Conservation (phyloP, 768 basidiomycete genomes). For the Suillus luteus region DNA sequence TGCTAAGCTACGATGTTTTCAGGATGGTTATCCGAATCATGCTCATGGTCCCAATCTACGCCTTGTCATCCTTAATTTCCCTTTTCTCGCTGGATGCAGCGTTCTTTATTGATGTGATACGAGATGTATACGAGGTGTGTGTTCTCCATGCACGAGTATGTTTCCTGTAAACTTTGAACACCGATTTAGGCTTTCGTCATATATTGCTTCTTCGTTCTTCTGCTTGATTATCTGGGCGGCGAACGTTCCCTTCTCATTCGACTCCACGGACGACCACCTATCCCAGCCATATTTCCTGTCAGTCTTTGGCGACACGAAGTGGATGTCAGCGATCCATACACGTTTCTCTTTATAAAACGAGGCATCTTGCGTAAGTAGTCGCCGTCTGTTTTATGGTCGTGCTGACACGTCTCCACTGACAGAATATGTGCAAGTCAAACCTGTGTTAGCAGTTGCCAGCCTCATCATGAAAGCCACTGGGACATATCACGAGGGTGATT, state of each 20-base stretch:
- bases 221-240: slow-evolving; percentile 86
- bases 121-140: slow-evolving; percentile 94
- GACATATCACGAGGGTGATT: slow-evolving; percentile 88
- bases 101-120: slow-evolving; percentile 92
- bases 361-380: slow-evolving; percentile 80
- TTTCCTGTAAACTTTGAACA: neutral
- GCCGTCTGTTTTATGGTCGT: neutral
- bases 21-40: slow-evolving; percentile 95
- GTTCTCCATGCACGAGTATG: neutral
- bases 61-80: slow-evolving; percentile 86
- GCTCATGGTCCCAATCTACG: slow-evolving; percentile 96
- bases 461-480: slow-evolving; percentile 84
- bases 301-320: slow-evolving; percentile 82
- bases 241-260: slow-evolving; percentile 92
- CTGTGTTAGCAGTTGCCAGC: slow-evolving; percentile 81
- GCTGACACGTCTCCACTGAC: slow-evolving; percentile 13
- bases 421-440: slow-evolving; percentile 99
- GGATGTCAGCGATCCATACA: slow-evolving; percentile 94
- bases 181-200: slow-evolving; percentile 81
- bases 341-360: slow-evolving; percentile 89
- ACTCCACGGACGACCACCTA: slow-evolving; percentile 88
- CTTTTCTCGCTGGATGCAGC: slow-evolving; percentile 93
- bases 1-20: slow-evolving; percentile 9
- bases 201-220: slow-evolving; percentile 86
- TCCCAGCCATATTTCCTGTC: slow-evolving; percentile 83